Base-by-base conservation (phyloP, 1,139 yeast genomes). In the Entelexis sorbosivorans region DNA sequence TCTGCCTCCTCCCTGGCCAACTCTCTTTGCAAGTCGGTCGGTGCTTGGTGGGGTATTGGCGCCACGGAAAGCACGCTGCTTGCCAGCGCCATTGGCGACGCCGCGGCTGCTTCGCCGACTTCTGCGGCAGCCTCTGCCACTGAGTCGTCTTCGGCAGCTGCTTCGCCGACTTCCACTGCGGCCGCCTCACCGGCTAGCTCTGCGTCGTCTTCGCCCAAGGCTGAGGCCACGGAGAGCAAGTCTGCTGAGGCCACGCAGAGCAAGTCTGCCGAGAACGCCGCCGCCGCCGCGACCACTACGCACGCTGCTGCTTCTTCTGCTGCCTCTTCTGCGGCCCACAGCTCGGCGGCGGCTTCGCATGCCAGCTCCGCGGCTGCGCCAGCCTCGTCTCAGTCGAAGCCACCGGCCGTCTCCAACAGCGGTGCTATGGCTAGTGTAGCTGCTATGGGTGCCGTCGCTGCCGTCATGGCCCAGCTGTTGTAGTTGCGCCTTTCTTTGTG, bases 1-100 rank as follows among this genome's bases (percentile, higher is more conserved):
- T n/a, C 22, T 5, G 47, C 47, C 9, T 22, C 33, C 17, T 44
- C 33, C 3, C 39, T 44, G 1, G 47, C 47, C 2, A 26, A 26
- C 24, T 33, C 39, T 2, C 38, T 44, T 6, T 44, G 47, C 39
- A 22, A 22, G 24, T 24, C 39, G 2, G 47, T 44, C n/a, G 47
- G 47, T 10, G 47, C 39, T 2, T 44, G 47, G 47, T 44, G 47
- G 47, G 16, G 33, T 32, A 24, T 44, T 22, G 46, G 38, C 13
- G 46, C 31, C 11, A 16, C 29, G 3, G 46, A 40, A 6, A 40
- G 44, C 44, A 40, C 44, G 14, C 34, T 29, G 10, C 44, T 40
- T 29, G 34, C 34, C 2, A 40, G 34, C 20, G 44, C 44, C 35
- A 29, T 29, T 6, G 26, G 26, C 6, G 34, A 40, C 17, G 28